Evolutionary conservation across 352 stramenopile genomes (phyloP).

Genomic region (Blastocystis sp.): DNA sequence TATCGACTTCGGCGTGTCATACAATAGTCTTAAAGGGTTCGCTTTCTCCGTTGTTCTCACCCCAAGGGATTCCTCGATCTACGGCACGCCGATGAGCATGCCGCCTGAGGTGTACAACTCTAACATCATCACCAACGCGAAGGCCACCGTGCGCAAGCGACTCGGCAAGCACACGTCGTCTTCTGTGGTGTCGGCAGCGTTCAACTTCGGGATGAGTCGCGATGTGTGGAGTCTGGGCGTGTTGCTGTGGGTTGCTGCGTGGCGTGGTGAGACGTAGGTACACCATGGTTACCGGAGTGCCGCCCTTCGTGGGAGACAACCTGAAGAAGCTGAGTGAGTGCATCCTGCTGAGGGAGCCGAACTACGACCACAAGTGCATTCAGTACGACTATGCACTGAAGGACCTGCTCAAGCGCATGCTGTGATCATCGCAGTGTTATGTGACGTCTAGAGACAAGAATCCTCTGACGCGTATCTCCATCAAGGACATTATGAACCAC

Average conservation of each 20-base stretch:
- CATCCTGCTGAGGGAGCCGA: slow-evolving; percentile 86
- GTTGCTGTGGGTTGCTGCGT: slow-evolving; percentile 47
- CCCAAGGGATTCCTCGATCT: slow-evolving; percentile 63
- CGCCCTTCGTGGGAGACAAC: slow-evolving; percentile 87
- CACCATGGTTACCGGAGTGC: slow-evolving; percentile 81
- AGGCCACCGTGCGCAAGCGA: slow-evolving; percentile 1
- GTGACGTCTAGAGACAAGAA: slow-evolving; percentile 80
- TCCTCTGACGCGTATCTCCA: slow-evolving; percentile 81
- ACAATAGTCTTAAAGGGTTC: slow-evolving; percentile 15
- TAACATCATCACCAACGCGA: slow-evolving; percentile 27
- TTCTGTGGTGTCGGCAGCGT: not conserved
- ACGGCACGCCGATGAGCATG: slow-evolving; percentile 68
- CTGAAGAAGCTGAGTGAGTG: slow-evolving; percentile 85
- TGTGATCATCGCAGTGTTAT: slow-evolving; percentile 70
- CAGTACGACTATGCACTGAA: slow-evolving; percentile 83
- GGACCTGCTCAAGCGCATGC: slow-evolving; percentile 87
- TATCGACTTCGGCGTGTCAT: slow-evolving; percentile 63
- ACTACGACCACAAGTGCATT: slow-evolving; percentile 82
- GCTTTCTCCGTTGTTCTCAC: too few relatives aligned
- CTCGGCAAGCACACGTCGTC: not conserved
- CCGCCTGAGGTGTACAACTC: slow-evolving; percentile 59
- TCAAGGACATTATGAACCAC: slow-evolving; percentile 85
- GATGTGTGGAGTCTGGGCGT: slow-evolving; percentile 60
- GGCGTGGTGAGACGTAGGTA: not conserved
- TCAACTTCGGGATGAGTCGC: slow-evolving; percentile 64